Base-by-base conservation (phyloP, 2,329 filamentous ascomycete species). In the Fusarium hainanense region DNA sequence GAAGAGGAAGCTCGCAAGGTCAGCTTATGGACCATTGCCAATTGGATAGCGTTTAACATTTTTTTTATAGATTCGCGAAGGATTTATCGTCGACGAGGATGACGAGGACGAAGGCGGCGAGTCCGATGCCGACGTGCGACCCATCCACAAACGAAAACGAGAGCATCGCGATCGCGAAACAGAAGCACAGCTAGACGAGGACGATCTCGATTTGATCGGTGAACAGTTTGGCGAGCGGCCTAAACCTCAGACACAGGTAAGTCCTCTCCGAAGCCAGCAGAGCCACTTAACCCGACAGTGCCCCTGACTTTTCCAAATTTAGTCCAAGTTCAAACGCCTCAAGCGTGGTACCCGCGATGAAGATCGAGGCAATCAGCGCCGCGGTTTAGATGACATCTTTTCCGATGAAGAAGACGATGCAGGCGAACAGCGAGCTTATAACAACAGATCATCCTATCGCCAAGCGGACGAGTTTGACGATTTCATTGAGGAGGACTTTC, bases 401-500 rank as follows among this genome's bases (percentile, higher is more conserved):
- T 94, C 93, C 37, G 95, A 97, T 71, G 95, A 98, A 55, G 95
- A 98, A 67, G 94, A 97, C 57, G 89, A 92, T 20, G 89, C 87
- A 60, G 85, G 68, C 57, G 87, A 88, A 8, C 85, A 87, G 41
- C 81, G 85, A 60, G 78, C 79, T 4, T 88, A 87, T 61, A 81
- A 80, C 34, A 81, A 87, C 10, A 21, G 49, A 27, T 52, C 49
- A 68, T 80, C 84, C 7, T 87, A 88, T 66, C 87, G 92, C 37
- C 84, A 88, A 66, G 88, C 88, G 48, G 92, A 97, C 79, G 93
- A 97, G 76, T 93, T 97, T 79, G 93, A 93, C 65, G 94, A 95
- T 78, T 99, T 99, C 80, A 99, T 99, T 76, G 95, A 98, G 78
- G 94, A 98, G 74, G 96, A 98, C 75, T 94, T 93, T 66, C 93